Base-by-base conservation (phyloP, 2,329 filamentous ascomycete genomes). In the Neophaeococcomyces mojaviensis region DNA sequence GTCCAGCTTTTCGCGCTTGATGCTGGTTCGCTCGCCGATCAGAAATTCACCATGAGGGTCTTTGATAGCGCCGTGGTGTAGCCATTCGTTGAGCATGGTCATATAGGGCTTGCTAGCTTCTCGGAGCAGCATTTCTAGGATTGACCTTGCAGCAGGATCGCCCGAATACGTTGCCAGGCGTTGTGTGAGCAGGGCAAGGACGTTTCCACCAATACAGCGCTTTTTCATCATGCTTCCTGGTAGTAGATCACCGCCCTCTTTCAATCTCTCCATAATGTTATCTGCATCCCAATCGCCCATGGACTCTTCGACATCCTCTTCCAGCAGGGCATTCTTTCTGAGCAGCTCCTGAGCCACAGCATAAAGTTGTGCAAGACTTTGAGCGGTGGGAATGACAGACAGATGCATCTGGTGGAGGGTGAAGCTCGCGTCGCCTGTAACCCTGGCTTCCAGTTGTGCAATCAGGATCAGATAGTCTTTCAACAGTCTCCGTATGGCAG, bases 51-150 rank as follows among this genome's bases (percentile, higher is more conserved):
- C 79, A 63, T 97, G 90, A 0, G 89, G 88, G 62, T 98, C 92
- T 59, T 85, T 87, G 64, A 98, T 97, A 39, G 84, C 88, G 32
- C 92, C 92, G 60, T 94, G 90, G 61, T 98, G 92, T 13, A 98
- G 72, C 92, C 92, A 98, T 64, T 97, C 90, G 59, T 98, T 98
- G 50, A 98, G 71, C 92, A 98, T 98, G 34, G 78, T 77, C 89
- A 97, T 96, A 62, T 98, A 98, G 0, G 92, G 92, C 46, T 84
- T 79, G 59, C 89, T 96, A 1, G 90, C 84, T 64, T 97, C 90
- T 46, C 87, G 78, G 34, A 98, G 67, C 22, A 98, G 68, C 2
- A 82, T 84, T 9, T 87, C 92, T 9, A 98, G 74, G 16, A 98
- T 68, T 19, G 82, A 78, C 52, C 87, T 79, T 16, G 92, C 89